These are phyloP conservation scores for Myxozyma geophila DNA, from an alignment of 805 yeast genomes.

Conservation along the genomic window DNA sequence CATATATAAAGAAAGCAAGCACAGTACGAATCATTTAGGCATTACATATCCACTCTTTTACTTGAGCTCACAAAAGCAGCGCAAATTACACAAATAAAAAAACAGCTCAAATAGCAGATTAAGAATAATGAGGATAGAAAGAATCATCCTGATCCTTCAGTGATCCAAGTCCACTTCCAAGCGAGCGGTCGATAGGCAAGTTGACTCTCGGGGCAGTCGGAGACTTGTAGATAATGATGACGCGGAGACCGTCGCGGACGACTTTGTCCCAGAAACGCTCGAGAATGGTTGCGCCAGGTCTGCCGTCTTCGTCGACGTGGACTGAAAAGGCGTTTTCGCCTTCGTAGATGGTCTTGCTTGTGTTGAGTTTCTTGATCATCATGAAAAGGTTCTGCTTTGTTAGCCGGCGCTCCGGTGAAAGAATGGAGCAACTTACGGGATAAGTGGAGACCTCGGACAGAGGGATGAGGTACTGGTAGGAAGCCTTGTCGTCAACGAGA, in stretches of 20 bases:
- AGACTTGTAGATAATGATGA: conserved; percentile 26
- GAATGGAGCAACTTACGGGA: conserved; percentile 8
- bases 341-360: conserved; percentile 25
- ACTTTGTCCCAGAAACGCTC: conserved; percentile 37
- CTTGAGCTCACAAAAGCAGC: too few species aligned
- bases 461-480: conserved; percentile 31
- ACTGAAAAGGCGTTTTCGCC: conserved; percentile 35
- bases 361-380: conserved; percentile 34
- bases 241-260: conserved; percentile 36
- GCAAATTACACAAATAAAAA: not conserved
- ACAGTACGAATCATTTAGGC: too few species aligned
- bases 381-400: conserved; percentile 21
- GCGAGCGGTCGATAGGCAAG: conserved; percentile 35
- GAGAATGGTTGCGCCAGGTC: conserved; percentile 35
- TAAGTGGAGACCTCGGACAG: conserved; percentile 29
- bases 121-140: conserved; percentile 31
- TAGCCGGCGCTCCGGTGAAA: too few species aligned
- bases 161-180: conserved; percentile 29
- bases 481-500: conserved; percentile 18
- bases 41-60: too few species aligned
- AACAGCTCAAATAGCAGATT: not conserved
- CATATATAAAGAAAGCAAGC: not conserved
- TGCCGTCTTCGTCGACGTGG: conserved; percentile 36
- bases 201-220: conserved; percentile 3
- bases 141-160: conserved; percentile 32